phyloP scores from a whole-genome alignment of 1,139 yeast genomes.

The Candida pseudocylindracea region DNA sequence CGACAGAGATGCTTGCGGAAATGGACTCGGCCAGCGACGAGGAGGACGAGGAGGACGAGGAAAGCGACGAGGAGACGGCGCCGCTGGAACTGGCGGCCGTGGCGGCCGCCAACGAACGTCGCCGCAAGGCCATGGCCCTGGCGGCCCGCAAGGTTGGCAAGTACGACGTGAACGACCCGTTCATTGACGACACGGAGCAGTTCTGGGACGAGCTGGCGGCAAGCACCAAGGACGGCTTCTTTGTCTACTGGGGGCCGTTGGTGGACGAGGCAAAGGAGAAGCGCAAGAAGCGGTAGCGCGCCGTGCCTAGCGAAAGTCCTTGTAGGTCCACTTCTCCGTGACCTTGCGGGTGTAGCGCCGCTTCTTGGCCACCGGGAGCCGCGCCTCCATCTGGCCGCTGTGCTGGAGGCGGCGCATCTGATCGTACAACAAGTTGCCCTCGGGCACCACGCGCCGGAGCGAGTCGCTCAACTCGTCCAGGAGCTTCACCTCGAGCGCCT shows the following conservation, averaged over 20 bases:
- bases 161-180: conserved; percentile 86
- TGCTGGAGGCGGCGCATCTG: conserved; percentile 66
- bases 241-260: conserved; percentile 87
- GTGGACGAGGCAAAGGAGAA: conserved; percentile 28
- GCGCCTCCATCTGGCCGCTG: conserved; percentile 64
- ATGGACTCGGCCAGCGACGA: conserved; percentile 35
- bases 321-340: conserved; percentile 4
- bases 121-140: conserved; percentile 18
- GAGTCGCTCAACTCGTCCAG: conserved; percentile 79
- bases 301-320: conserved; percentile 1
- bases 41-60: conserved; percentile 23
- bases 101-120: conserved; percentile 5
- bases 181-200: conserved; percentile 85
- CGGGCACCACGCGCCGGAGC: conserved; percentile 67
- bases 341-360: conserved; percentile 31
- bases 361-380: conserved; percentile 48
- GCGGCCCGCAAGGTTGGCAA: conserved; percentile 62
- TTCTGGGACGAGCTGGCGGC: conserved; percentile 88
- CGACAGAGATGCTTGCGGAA: conserved; percentile 39
- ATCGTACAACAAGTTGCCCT: conserved; percentile 72
- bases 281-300: conserved; percentile 3
- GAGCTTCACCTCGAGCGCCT: conserved; percentile 65
- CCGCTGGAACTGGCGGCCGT: conserved; percentile 6
- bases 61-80: conserved; percentile 5
- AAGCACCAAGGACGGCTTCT: conserved; percentile 86